Conservation (phyloP, 176 grass and related monocot species). For the Triticum dicoccoides region DNA sequence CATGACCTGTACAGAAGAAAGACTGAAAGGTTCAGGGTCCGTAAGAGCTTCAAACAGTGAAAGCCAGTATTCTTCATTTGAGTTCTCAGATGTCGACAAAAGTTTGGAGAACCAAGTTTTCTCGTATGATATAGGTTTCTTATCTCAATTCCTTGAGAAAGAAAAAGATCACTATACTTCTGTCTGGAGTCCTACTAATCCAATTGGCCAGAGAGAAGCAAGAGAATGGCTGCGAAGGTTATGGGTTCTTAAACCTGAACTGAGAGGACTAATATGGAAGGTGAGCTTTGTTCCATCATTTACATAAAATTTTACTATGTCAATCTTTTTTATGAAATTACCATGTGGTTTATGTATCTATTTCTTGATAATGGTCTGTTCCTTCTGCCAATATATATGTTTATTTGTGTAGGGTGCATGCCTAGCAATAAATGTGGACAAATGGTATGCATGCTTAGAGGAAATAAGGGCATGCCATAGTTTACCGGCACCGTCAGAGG, state of each 20-base stretch:
- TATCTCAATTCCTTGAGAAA: conserved; percentile 88
- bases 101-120: conserved; percentile 50
- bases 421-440: conserved; percentile 77
- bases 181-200: conserved; percentile 86
- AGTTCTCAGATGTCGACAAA: conserved; percentile 35
- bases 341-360: neutral
- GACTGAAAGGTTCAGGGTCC: conserved; percentile 49
- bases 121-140: conserved; percentile 80
- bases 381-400: conserved; percentile 12
- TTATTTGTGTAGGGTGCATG: conserved; percentile 73
- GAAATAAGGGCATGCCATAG: conserved; percentile 70
- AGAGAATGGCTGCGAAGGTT: conserved; percentile 91
- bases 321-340: conserved; percentile 16
- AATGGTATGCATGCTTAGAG: conserved; percentile 73
- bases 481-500: conserved; percentile 65
- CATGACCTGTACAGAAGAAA: conserved; percentile 58
- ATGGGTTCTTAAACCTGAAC: conserved; percentile 81
- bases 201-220: conserved; percentile 89
- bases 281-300: conserved; percentile 24
- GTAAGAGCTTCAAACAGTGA: conserved; percentile 19
- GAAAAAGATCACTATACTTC: conserved; percentile 85
- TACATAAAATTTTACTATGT: neutral
- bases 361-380: conserved; percentile 15
- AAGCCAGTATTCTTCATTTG: conserved; percentile 43
- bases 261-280: conserved; percentile 92